phyloP scores from a whole-genome alignment of 495 filamentous ascomycete species.

The Neurospora sp. region DNA sequence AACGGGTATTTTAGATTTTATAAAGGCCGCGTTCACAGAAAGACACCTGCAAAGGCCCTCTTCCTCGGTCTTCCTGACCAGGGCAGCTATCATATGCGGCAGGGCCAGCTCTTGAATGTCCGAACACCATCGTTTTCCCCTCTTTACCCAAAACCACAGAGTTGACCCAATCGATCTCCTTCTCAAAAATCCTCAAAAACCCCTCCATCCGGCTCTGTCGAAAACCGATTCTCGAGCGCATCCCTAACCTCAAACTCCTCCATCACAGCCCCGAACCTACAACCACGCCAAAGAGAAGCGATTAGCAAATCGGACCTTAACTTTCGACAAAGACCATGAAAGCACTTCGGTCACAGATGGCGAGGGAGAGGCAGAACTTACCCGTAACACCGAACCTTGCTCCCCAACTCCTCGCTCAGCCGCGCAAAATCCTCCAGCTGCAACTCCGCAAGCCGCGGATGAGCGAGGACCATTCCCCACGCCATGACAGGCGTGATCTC shows the following conservation, averaged over 20 bases:
- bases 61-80: background rate
- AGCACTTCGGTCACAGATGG: background rate
- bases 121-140: background rate
- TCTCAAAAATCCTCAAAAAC: background rate
- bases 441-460: conserved; percentile 57
- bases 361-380: conserved; percentile 39
- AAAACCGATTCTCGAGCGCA: conserved; percentile 65
- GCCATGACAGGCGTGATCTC: conserved; percentile 98
- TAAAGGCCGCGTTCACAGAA: background rate
- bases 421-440: conserved; percentile 58
- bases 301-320: conserved; percentile 6
- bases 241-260: conserved; percentile 91
- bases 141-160: background rate
- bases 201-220: conserved; percentile 43
- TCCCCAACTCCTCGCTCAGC: conserved; percentile 60
- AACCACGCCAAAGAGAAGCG: background rate
- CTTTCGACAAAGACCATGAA: background rate
- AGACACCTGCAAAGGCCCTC: background rate
- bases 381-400: conserved; percentile 88
- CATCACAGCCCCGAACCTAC: conserved; percentile 70
- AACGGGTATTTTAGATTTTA: background rate
- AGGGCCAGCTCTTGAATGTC: background rate
- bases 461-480: conserved; percentile 67
- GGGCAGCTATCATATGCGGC: background rate
- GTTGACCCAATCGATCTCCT: background rate